Evolutionary conservation across 805 yeast species (phyloP), one percentile per base, ranked within the genome.

Genomic region (Vanderwaltozyma yarrowii): DNA sequence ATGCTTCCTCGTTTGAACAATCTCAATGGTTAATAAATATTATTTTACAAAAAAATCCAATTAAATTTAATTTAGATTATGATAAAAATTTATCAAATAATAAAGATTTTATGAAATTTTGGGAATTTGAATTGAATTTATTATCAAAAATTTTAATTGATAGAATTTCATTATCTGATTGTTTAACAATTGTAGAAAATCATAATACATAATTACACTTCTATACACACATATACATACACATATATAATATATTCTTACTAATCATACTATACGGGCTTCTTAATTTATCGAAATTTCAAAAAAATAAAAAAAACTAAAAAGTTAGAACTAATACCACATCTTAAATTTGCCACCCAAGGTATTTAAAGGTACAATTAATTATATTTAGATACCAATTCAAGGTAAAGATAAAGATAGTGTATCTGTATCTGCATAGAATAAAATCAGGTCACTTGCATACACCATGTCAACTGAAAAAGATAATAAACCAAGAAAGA

Each of bases 21-120:
- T 34, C 43, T 5, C 52, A 49, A 36, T 49, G 52, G 52, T 33
- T 49, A 21, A 38, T 49, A 19, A 46, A 43, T 35, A 45, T 44
- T 5, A 46, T 49, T 10, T 20, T 41, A 18, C 46, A 45, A 36
- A 41, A 41, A 17, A 44, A 44, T 21, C 50, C 54, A 11, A 42
- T 49, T 14, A 36, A 41, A 24, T 43, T 46, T 23, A 49, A 49
- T 34, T 23, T 36, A n/a, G 27, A 36, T 17, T 36, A 30, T n/a
- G 38, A 35, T 18, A 35, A 24, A n/a, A 5, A 30, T 7, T 16
- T 35, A 5, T 35, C 33, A 16, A 35, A 35, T 24, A 30, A 29
- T 18, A 10, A 13, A 30, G 13, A 6, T 4, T 35, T 21, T 19
- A 15, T 23, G 15, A 18, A 9, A 13, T 21, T 23, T 18, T 35